Base-by-base conservation (phyloP, 139 green algal species). In the Volvox reticuliferus region DNA sequence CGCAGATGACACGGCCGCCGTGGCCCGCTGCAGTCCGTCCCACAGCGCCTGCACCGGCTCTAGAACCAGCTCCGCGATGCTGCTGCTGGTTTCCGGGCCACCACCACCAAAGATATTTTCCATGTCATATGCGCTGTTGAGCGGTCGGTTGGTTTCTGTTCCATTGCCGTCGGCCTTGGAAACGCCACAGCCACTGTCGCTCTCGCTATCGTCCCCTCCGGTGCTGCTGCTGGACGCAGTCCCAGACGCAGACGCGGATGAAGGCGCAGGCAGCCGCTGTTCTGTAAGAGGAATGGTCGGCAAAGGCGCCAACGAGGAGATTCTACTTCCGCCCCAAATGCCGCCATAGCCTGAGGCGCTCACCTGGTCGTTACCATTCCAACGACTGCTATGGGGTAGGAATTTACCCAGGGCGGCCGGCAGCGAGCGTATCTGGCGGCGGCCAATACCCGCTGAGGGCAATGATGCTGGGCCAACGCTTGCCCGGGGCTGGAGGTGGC, bases 41-140 rank as follows among this genome's bases (percentile, higher is more conserved):
- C 69, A 82, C 85, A 82, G 44, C 85, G 44, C 69, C 85, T 65
- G 30, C 85, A 32, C 69, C 37, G 85, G 85, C 17, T 24, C 69
- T 68, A 89, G 37, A 30, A 89, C 22, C 28, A 67, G 24, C 28
- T 32, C 37, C 16, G 85, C 85, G n/a, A 89, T 80, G 24, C 30
- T 26, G 28, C 36, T 81, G 68, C 68, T 81, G 26, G 13, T 24
- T 26, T 82, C 44, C 18, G 50, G 21, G 65, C 26, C 17, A 20
- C 3, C 61, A 26, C 35, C 35, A 16, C 37, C 24, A 2, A 67
- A 21, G 17, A 88, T 20, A 32, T 89, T 68, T 2, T 89, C 69
- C 85, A 82, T 73, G 69, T 89, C 69, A 50, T 89, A 88, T 26
- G 83, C 83, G 67, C 83, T 88, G 83, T 88, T 88, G 33, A 88